Base-by-base conservation (phyloP, 2,329 filamentous ascomycete species). In the Westerdykella ornata region DNA sequence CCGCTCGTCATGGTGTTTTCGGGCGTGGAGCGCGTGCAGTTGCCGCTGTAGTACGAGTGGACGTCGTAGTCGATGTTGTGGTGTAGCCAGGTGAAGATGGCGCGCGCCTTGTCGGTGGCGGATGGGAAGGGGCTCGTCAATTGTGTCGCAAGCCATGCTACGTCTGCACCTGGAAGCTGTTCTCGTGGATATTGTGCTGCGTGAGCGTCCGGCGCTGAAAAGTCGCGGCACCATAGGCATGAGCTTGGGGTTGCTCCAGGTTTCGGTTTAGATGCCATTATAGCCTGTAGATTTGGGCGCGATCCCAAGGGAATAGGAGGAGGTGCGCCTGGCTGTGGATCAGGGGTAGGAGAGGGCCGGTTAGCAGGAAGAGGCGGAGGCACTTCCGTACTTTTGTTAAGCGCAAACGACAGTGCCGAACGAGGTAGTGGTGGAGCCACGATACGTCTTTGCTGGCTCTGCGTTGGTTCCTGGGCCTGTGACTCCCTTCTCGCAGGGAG, bases 21-120 rank as follows among this genome's bases (percentile, higher is more conserved):
- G 0, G 88, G 83, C 0, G 80, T 83, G 32, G 80, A 81, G 6
- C 76, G 72, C 47, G 80, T 75, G 22, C 94, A 71, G 35, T 72
- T 80, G 28, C 81, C 78, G 42, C 75, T 78, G 59, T 94, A 94
- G 69, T 96, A 94, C 17, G 82, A 77, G 18, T 78, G 74, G 0
- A 81, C 80, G 60, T 97, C 87, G 62, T 97, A 98, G 35, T 75
- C 75, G 43, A 98, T 82, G 55, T 97, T 97, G 66, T 97, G 82
- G 66, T 97, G 90, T 31, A 89, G 80, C 92, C 92, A 98, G 1
- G 85, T 87, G 62, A 97, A 97, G 45, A 98, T 86, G 2, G 81
- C 88, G 19, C 92, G 78, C 2, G 92, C 90, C 69, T 96, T 96
- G 65, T 97, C 90, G 0, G 90, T 95, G 1, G 72, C 69, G 1